Base-by-base conservation (phyloP, 257 asterid species). In the Galeopsis tetrahit region DNA sequence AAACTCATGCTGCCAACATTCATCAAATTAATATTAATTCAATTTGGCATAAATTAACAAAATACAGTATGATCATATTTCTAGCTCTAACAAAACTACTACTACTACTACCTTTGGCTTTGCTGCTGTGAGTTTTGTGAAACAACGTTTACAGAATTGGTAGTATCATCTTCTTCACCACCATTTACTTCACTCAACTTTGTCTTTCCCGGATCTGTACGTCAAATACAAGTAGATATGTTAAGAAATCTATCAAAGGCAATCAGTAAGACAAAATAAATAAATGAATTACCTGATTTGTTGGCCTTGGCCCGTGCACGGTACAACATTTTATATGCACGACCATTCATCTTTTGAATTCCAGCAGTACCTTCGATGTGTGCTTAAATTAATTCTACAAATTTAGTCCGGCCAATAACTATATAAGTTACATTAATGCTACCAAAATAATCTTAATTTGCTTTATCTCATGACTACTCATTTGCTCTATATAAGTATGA, bases 1-100 rank as follows among this genome's bases (percentile, higher is more conserved):
- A 81, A 74, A 40, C 32, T 33, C 39, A 62, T 14, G 65, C 85
- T 81, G 80, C 77, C 70, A 73, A 34, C 51, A 34, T 33, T 62
- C 55, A 31, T 62, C 62, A 71, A 74, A 53, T 15, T 34, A 60
- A 15, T 51, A 68, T 58, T 66, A 62, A 55, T 3, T 31, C 44
- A 44, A 63, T 13, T 48, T 4, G 17, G 55, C 21, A 35, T 14
- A 49, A 28, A 21, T 6, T 21, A 21, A 21, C 28, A 21, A 21
- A 21, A 21, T 21, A 21, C 28, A 21, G 28, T 21, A 21, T 21
- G 28, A 21, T 21, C 28, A 21, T 21, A 21, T 21, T 21, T 21
- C 28, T 21, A 21, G 28, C 4, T 49, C 69, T 44, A 46, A 21
- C 59, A 70, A 76, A 55, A 21, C 28, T 21, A 21, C 28, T 21